Evolutionary conservation across 1,139 yeast genomes (phyloP).

Genomic region (Hemisphaericaspora subhashii): DNA sequence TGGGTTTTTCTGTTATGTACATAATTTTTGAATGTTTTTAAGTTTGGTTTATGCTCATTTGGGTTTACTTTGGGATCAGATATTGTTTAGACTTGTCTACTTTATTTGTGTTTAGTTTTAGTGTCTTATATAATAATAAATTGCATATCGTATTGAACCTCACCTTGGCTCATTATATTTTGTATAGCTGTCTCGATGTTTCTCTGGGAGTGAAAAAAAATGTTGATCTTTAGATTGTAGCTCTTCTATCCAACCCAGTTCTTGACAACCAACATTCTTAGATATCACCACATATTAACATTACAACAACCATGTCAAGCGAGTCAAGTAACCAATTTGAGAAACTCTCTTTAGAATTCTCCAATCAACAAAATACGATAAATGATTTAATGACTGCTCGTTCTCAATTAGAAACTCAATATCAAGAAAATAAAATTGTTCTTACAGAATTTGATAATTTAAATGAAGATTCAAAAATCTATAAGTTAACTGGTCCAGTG

Average conservation of each 20-base stretch:
- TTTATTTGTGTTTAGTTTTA: slow-evolving; percentile 1
- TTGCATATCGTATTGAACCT: too few relatives aligned
- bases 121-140: neutral
- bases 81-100: neutral
- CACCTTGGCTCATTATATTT: too few relatives aligned
- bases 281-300: neutral
- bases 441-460: slow-evolving; percentile 70
- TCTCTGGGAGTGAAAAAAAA: neutral
- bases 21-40: neutral
- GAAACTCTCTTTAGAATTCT: slow-evolving; percentile 40
- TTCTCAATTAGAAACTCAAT: slow-evolving; percentile 73
- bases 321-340: slow-evolving; percentile 38
- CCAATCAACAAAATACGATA: slow-evolving; percentile 32
- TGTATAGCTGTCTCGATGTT: too few relatives aligned
- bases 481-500: slow-evolving; percentile 89
- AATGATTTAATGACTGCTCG: slow-evolving; percentile 58
- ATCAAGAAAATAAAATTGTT: slow-evolving; percentile 92
- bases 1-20: neutral
- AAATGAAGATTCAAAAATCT: slow-evolving; percentile 65
- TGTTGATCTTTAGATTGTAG: too few relatives aligned
- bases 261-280: neutral
- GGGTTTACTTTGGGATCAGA: neutral
- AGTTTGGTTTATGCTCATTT: neutral
- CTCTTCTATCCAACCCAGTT: neutral
- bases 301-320: slow-evolving; percentile 2